Base-by-base conservation (phyloP, 2,329 filamentous ascomycete species). In the Penicillium sp. region DNA sequence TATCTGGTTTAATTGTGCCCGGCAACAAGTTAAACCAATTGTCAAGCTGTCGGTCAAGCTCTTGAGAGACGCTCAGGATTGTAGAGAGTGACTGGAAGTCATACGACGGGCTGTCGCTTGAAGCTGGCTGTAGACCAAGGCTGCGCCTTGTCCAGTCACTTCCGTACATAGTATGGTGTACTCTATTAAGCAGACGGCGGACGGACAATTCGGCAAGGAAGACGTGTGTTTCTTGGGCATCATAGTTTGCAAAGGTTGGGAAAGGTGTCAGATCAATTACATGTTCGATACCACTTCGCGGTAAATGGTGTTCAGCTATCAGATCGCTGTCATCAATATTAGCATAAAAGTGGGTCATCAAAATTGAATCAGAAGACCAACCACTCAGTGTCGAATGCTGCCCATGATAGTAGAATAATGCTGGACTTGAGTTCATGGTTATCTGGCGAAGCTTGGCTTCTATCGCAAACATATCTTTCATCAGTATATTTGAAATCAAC, bases 191-290 rank as follows among this genome's bases (percentile, higher is more conserved):
- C 19, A 54, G 44, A 19, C 52, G 52, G 5, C 52, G 52, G 5
- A 54, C 44, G 4, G 52, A 54, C 6, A 54, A 29, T 15, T 54
- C 52, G 5, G 52, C 52, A 19, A 54, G 52, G 27, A 54, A 54
- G 13, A 54, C 33, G n/a, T 54, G 45, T 29, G 52, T 54, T 16
- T 54, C 52, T 49, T 54, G 10, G 16, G 52, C 34, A 8, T 49
- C 43, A 7, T 54, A 21, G 9, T 49, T 40, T 36, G 36, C 19
- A 25, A 54, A 50, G 13, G 19, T 27, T 27, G 52, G 52, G 16
- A 54, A 54, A n/a, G 52, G 52, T 9, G 52, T 54, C 36, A 54
- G 19, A 34, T 54, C 52, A 34, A 54, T 54, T 6, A 54, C 52
- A 49, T 54, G 52, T 19, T 54, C 52, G 34, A 54, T 54, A 13